Evolutionary conservation across 306 rosid species (phyloP), one percentile per base, ranked within the genome.

Genomic region (Trichosanthes cucumerina): DNA sequence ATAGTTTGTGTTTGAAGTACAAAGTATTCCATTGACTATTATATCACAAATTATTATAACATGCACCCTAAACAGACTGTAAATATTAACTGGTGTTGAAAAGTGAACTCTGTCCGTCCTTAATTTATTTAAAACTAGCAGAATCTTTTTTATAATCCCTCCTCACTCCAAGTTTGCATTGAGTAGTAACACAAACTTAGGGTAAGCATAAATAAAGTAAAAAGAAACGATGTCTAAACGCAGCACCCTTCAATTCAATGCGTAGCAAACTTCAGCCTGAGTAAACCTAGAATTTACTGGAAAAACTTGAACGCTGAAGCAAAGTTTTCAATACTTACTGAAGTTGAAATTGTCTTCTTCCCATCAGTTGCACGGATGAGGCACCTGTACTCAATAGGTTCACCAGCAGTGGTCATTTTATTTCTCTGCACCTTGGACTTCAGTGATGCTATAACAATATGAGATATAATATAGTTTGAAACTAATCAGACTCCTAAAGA

Each of bases 321-420:
- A 7, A 72, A 72, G 26, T 24, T 49, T 28, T 47, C 28, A 19
- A 76, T 65, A 85, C 91, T 71, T 87, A 95, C 98, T 9, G 97
- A 88, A 71, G 97, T 89, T 82, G 97, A 90, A 80, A 96, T 92
- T 3, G 93, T 90, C 89, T 89, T 90, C 80, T 92, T 92, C 81
- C 92, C 99, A 85, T 92, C 90, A 23, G 98, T 91, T 57, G 99
- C 98, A 49, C 98, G 99, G 31, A 96, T 85, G 63, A 91, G 97
- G 84, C 99, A 96, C 82, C 98, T 84, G 78, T 82, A 89, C 78
- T 96, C 98, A 47, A 93, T 82, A 59, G 86, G 62, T 84, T 90
- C 86, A 62, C 96, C 99, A 77, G 89, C 83, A 81, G 85, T 78
- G 5, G 38, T 82, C 86, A 88, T 59, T 86, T 96, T 96, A 88